Evolutionary conservation across 805 yeast species (phyloP).

Genomic region (Tetrapisispora arboricola): DNA sequence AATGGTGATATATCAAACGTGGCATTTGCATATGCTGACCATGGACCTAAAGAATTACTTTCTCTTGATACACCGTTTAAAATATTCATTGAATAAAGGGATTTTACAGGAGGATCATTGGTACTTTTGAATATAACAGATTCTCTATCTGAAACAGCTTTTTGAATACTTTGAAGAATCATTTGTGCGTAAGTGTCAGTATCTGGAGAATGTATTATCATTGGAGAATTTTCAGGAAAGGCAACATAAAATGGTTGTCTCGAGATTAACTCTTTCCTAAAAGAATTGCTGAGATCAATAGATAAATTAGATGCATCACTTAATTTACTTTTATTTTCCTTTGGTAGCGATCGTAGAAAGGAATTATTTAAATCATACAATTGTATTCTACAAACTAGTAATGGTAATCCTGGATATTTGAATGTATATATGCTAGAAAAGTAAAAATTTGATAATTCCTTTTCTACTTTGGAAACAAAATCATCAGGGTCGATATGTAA

Average conservation of each 20-base stretch:
- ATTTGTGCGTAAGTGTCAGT: conserved; percentile 40
- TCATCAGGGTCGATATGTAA: conserved; percentile 37
- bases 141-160: conserved; percentile 36
- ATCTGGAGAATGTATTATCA: conserved; percentile 46
- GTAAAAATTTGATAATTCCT: conserved; percentile 41
- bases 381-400: conserved; percentile 55
- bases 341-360: neutral
- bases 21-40: conserved; percentile 66
- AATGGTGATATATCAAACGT: conserved; percentile 57
- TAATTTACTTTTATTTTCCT: neutral
- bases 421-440: conserved; percentile 57
- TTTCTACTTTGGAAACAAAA: conserved; percentile 40
- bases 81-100: conserved; percentile 47
- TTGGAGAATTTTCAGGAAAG: conserved; percentile 57
- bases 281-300: neutral
- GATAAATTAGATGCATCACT: neutral
- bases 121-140: conserved; percentile 33
- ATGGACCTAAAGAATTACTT: conserved; percentile 53
- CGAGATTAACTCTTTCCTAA: conserved; percentile 37
- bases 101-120: conserved; percentile 32
- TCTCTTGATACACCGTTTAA: conserved; percentile 54
- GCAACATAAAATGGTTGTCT: conserved; percentile 57
- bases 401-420: conserved; percentile 52
- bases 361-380: conserved; percentile 44
- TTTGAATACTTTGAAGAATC: conserved; percentile 51